Conservation (phyloP, 2,329 filamentous ascomycete species). For the Sarocladium brachiariae region DNA sequence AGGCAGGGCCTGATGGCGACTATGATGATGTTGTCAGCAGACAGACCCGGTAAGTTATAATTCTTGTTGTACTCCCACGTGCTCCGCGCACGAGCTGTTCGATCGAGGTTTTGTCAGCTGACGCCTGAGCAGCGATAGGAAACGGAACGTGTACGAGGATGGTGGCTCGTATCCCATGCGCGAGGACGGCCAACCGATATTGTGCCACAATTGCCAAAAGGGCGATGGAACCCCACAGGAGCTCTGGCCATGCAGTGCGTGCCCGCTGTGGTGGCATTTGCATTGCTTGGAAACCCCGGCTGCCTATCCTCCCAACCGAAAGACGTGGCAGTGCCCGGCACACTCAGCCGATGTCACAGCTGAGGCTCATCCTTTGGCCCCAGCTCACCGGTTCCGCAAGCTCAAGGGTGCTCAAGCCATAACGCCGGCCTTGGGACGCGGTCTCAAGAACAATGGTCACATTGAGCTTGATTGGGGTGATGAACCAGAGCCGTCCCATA, state of each 20-base stretch:
- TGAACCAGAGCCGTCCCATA: constrained; percentile 46
- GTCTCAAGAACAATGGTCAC: constrained; percentile 62
- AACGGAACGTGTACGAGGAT: constrained; percentile 52
- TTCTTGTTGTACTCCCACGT: too few relatives aligned
- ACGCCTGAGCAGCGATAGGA: constrained; percentile 30
- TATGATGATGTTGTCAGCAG: constrained; percentile 63
- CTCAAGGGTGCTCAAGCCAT: constrained; percentile 48
- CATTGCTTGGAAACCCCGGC: constrained; percentile 85
- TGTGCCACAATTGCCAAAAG: constrained; percentile 71
- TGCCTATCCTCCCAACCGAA: constrained; percentile 67
- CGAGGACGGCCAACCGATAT: constrained; percentile 68
- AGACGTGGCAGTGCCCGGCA: constrained; percentile 82
- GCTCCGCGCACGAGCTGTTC: too few relatives aligned
- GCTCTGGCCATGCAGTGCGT: constrained; percentile 83
- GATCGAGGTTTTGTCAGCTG: constrained; percentile 18
- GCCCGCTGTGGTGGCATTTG: constrained; percentile 78
- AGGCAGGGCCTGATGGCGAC: constrained; percentile 67
- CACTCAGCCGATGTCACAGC: constrained; percentile 73
- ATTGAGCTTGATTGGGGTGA: constrained; percentile 61
- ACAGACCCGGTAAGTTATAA: constrained; percentile 57
- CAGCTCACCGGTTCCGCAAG: constrained; percentile 55
- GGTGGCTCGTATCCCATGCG: constrained; percentile 59
- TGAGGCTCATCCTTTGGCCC: constrained; percentile 49
- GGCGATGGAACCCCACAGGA: constrained; percentile 54
- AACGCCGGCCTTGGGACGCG: constrained; percentile 50